A percentile compares a stretch with the other conserved stretches of the same genome.
phyloP scores from a whole-genome alignment of 2,329 filamentous ascomycete species.

The Ophiostoma sp. region DNA sequence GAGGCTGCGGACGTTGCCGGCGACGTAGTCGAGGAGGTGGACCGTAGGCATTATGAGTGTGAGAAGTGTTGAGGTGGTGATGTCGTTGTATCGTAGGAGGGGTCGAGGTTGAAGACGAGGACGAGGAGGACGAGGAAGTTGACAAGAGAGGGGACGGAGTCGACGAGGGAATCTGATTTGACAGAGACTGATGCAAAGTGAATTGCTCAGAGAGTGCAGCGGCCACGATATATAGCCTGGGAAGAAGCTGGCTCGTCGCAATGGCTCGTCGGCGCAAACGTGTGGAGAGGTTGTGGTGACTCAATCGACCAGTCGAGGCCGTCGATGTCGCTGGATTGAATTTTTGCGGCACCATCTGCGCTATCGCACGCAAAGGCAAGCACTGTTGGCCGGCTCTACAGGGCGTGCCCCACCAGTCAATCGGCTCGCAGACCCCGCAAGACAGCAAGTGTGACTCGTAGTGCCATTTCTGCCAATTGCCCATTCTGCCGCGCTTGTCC shows the following conservation, averaged over 20 bases:
- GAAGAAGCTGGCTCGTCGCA: neutral
- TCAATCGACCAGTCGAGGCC: neutral
- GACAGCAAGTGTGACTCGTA: neutral
- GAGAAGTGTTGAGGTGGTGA: neutral
- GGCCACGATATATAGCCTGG: neutral
- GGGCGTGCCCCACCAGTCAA: constrained; percentile 9
- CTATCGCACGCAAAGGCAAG: neutral
- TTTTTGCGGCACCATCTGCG: neutral
- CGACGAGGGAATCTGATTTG: neutral
- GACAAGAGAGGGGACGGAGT: neutral
- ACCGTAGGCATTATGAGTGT: constrained; percentile 51
- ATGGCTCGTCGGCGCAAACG: constrained; percentile 11
- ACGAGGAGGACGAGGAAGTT: neutral
- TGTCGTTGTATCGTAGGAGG: neutral
- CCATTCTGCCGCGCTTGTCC: constrained; percentile 31
- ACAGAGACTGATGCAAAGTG: neutral
- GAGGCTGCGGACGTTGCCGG: constrained; percentile 90
- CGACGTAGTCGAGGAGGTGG: constrained; percentile 80
- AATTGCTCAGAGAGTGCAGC: constrained; percentile 4
- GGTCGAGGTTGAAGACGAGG: neutral
- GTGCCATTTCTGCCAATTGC: neutral
- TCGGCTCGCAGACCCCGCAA: neutral
- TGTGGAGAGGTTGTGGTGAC: neutral
- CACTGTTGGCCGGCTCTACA: neutral
- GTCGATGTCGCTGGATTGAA: neutral